Evolutionary conservation across 2,329 filamentous ascomycete genomes (phyloP), one percentile per base, ranked within the genome.

Genomic region (Sclerotinia subarctica): DNA sequence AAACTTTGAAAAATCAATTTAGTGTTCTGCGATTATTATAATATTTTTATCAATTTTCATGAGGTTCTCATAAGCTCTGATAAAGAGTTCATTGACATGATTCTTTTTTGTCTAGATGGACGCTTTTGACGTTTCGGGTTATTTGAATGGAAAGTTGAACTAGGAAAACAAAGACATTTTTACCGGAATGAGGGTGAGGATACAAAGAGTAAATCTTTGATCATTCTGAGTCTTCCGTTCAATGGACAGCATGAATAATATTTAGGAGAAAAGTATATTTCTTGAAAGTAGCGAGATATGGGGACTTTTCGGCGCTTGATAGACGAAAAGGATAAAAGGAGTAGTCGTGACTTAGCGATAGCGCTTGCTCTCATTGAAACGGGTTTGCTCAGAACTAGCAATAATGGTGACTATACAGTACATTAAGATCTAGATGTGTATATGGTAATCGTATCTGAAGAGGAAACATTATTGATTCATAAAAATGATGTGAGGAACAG

Each of bases 101-200:
- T 17, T 62, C 24, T 35, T 38, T 32, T 21, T 35, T 8, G 21
- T n/a, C 19, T 5, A 19, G 35, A 19, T 35, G 24, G 19, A 24
- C 13, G 4, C 8, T 6, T 49, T 35, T 38, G 58, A 62, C 58
- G 58, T 62, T 62, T 62, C 49, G 3, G 58, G 58, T 24, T 51
- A 15, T 11, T 11, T 24, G 58, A 62, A 62, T 49, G 15, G 35
- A 62, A 49, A n/a, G 21, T 13, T 15, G 7, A 13, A 7, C 4
- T n/a, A 11, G 17, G 21, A 32, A 24, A 44, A 62, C 32, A 62
- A 62, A 62, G 58, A 51, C 29, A 38, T n/a, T 29, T n/a, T 62
- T 38, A 47, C 58, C 46, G 44, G 58, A 62, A 51, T 24, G 10
- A 62, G 29, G 29, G 19, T 5, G 58, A 19, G 29, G 21, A 11